Conservation (phyloP, 1,139 yeast genomes). For the Wickerhamomyces sp. region DNA sequence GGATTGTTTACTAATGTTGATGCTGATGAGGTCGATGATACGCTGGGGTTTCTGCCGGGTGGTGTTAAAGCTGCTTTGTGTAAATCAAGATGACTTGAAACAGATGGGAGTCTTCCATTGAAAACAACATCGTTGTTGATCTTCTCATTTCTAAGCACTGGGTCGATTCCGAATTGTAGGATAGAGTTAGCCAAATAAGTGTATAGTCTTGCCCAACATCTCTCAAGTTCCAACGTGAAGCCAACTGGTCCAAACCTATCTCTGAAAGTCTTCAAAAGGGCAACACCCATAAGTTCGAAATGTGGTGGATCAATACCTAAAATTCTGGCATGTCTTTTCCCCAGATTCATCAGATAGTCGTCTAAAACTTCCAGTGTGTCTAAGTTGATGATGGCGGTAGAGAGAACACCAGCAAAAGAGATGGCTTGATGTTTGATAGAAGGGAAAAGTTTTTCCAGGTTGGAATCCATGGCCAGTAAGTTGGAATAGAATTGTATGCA, state of each 20-base stretch:
- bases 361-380: slow-evolving; percentile 44
- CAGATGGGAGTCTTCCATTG: background rate
- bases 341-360: slow-evolving; percentile 58
- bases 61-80: background rate
- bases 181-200: slow-evolving; percentile 58
- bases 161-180: slow-evolving; percentile 64
- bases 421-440: slow-evolving; percentile 68
- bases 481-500: slow-evolving; percentile 63
- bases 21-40: background rate
- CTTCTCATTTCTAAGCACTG: slow-evolving; percentile 33
- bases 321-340: slow-evolving; percentile 72
- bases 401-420: slow-evolving; percentile 75
- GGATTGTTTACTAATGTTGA: background rate
- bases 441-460: slow-evolving; percentile 55
- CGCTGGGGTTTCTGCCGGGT: background rate
- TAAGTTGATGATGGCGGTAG: slow-evolving; percentile 50
- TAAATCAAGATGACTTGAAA: background rate
- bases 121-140: slow-evolving; percentile 12
- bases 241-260: slow-evolving; percentile 51
- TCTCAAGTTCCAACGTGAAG: slow-evolving; percentile 45
- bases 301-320: slow-evolving; percentile 70
- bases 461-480: slow-evolving; percentile 48
- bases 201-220: slow-evolving; percentile 66
- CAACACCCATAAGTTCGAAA: slow-evolving; percentile 77
- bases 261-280: slow-evolving; percentile 66